Evolutionary conservation across 768 basidiomycete genomes (phyloP).

Genomic region (Lentinula edodes): DNA sequence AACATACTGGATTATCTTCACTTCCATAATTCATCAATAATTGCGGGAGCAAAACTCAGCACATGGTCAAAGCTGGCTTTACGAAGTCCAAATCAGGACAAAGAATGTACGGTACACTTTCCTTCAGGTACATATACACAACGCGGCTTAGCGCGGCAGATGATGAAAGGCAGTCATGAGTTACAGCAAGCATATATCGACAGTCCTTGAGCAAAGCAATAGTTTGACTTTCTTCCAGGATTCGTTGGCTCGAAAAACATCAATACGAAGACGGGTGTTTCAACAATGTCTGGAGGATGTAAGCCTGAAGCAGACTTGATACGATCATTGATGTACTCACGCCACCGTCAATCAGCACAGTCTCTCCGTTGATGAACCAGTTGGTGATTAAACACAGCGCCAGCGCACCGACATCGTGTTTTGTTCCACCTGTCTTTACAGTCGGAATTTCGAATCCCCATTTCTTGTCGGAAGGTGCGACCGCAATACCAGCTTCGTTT

Average conservation of each 20-base stretch:
- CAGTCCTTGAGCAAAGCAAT: no score
- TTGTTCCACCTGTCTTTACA: constrained; percentile 26
- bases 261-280: constrained; percentile 32
- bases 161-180: background rate
- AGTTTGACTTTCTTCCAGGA: no score
- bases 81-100: background rate
- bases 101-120: background rate
- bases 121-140: background rate
- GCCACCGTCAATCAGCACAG: constrained; percentile 43
- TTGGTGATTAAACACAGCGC: constrained; percentile 40
- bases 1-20: background rate
- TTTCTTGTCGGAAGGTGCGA: constrained; percentile 12
- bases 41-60: no score
- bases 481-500: constrained; percentile 19
- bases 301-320: background rate
- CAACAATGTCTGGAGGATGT: constrained; percentile 23
- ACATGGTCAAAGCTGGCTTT: background rate
- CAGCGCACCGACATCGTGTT: constrained; percentile 36
- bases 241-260: background rate
- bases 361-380: constrained; percentile 44
- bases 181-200: background rate
- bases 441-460: constrained; percentile 30
- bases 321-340: constrained; percentile 22
- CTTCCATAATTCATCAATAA: no score
- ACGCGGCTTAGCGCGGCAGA: no score